Conservation (phyloP, 306 rosid species). For the Cucurbita ficifolia region DNA sequence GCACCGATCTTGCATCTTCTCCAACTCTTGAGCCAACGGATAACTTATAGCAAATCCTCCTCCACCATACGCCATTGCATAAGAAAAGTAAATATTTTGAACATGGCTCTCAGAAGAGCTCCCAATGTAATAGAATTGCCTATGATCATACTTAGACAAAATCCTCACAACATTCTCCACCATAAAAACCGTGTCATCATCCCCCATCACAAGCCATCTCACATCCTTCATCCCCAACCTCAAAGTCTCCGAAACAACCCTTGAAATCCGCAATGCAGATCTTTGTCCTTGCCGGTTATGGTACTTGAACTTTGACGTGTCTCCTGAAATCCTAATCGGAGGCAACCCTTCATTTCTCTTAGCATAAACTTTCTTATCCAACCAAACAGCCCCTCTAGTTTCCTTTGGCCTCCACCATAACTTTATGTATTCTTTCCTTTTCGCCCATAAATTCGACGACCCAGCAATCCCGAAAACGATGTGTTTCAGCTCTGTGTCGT, state of each 20-base stretch:
- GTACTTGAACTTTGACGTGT: constrained; percentile 44
- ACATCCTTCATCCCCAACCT: constrained; percentile 78
- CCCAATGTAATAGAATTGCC: constrained; percentile 64
- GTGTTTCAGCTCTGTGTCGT: constrained; percentile 46
- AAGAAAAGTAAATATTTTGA: constrained; percentile 75
- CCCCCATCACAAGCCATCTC: constrained; percentile 93
- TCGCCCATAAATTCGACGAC: constrained; percentile 54
- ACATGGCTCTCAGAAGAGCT: constrained; percentile 82
- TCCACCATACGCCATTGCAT: constrained; percentile 81
- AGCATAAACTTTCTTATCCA: constrained; percentile 31
- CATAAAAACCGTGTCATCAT: constrained; percentile 71
- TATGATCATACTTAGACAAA: constrained; percentile 58
- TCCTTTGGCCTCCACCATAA: constrained; percentile 73
- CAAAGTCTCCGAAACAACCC: constrained; percentile 66
- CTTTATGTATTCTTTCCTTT: constrained; percentile 68
- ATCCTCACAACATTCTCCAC: constrained; percentile 63
- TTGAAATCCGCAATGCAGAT: constrained; percentile 76
- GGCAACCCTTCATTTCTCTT: constrained; percentile 38
- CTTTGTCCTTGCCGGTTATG: constrained; percentile 56
- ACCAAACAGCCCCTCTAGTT: constrained; percentile 81
- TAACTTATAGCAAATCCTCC: constrained; percentile 94
- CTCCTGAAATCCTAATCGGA: constrained; percentile 44
- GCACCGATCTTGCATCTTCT: constrained; percentile 78
- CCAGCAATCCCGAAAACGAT: constrained; percentile 77
- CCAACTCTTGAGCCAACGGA: constrained; percentile 62